phyloP scores from a whole-genome alignment of 1,284 basidiomycete genomes.

The Fomitopsis schrenkii region DNA sequence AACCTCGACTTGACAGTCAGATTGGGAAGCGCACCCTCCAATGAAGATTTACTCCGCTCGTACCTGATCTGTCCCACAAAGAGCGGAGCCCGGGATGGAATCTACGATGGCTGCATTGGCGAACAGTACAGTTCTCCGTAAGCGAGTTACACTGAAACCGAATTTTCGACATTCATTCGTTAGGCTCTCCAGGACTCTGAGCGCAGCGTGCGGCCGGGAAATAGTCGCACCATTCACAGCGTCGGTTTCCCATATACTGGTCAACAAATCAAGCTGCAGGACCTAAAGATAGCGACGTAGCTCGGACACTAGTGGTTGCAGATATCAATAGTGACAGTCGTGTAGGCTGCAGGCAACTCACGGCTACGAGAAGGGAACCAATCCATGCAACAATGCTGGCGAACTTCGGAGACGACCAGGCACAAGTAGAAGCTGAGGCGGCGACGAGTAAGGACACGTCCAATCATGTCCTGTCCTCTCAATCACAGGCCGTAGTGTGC shows the following conservation, averaged over 20 bases:
- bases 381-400: neutral
- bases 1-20: too few relatives aligned
- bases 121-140: neutral
- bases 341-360: neutral
- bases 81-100: neutral
- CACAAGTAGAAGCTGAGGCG: neutral
- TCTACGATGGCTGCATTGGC: neutral
- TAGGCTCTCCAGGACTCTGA: neutral
- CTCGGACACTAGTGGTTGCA: neutral
- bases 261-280: neutral
- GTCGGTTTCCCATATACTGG: neutral
- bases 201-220: neutral
- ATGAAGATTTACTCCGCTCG: neutral
- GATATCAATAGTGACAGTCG: neutral
- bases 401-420: neutral
- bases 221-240: neutral
- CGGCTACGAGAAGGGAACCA: neutral
- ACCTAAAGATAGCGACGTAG: neutral
- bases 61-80: neutral
- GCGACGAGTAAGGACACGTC: neutral
- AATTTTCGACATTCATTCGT: neutral
- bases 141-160: neutral
- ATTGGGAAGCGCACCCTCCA: too few relatives aligned
- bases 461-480: too few relatives aligned
- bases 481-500: neutral